Evolutionary conservation across 2,329 filamentous ascomycete genomes (phyloP).

Genomic region (Tolypocladium album): DNA sequence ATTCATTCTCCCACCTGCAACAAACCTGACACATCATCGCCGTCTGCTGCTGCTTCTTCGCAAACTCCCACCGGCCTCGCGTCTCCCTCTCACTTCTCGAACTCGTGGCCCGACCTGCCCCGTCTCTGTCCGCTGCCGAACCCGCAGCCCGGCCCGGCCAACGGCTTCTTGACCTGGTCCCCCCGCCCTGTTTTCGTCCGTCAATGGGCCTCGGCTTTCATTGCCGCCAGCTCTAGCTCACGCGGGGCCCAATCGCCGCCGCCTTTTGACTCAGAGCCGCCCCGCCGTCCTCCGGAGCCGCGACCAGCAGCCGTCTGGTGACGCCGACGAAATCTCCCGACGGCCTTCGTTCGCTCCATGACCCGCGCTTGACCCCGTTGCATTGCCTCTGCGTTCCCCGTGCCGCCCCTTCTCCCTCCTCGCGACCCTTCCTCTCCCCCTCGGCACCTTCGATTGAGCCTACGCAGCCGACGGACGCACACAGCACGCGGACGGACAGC

Average conservation of each 20-base stretch:
- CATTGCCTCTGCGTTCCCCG: background rate
- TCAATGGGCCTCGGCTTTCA: constrained; percentile 5
- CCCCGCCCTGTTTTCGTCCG: background rate
- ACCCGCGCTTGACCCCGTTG: background rate
- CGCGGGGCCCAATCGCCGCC: constrained; percentile 10
- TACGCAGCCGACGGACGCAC: background rate
- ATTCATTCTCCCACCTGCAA: background rate
- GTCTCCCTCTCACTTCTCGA: background rate
- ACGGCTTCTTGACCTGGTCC: background rate
- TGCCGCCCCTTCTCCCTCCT: background rate
- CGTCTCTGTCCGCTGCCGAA: background rate
- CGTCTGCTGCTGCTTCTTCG: background rate
- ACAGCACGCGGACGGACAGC: background rate
- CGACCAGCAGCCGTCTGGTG: background rate
- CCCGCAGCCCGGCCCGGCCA: background rate
- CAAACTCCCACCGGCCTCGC: background rate
- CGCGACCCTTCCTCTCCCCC: background rate
- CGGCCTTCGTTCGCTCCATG: background rate
- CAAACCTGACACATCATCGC: background rate
- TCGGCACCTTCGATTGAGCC: background rate
- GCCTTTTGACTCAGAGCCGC: constrained; percentile 11
- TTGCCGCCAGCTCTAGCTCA: constrained; percentile 3
- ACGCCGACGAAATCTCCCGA: background rate
- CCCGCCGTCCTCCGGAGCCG: constrained; percentile 7
- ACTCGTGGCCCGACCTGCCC: background rate